These are phyloP conservation scores for Mycena chlorophos DNA, from an alignment of 768 basidiomycete genomes.

Conservation along the genomic window DNA sequence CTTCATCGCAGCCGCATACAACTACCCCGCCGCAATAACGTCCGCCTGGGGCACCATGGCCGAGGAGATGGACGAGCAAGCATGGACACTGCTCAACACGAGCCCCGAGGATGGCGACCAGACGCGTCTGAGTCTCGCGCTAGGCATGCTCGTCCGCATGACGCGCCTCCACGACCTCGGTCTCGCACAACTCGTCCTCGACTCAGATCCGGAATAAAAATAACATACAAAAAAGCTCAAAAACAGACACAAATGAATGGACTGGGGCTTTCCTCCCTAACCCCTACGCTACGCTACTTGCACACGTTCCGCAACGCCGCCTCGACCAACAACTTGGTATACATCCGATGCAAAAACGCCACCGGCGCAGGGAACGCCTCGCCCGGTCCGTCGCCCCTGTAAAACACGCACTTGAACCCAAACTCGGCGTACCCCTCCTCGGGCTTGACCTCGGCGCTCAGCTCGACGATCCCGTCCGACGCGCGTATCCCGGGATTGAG, in stretches of 20 bases:
- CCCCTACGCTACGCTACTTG: constrained; percentile 8
- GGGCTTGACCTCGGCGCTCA: constrained; percentile 19
- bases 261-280: constrained; percentile 13
- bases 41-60: constrained; percentile 68
- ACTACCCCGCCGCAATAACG: constrained; percentile 62
- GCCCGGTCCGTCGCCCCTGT: constrained; percentile 14
- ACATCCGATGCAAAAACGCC: constrained; percentile 15
- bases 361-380: constrained; percentile 12
- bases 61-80: constrained; percentile 65
- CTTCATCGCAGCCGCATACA: constrained; percentile 70
- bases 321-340: constrained; percentile 22
- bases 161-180: constrained; percentile 73
- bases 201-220: not conserved
- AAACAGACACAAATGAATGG: too few relatives aligned
- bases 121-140: constrained; percentile 34
- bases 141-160: constrained; percentile 75
- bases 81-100: constrained; percentile 63
- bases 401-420: constrained; percentile 21
- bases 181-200: constrained; percentile 52
- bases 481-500: constrained; percentile 13
- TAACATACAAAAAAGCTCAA: too few relatives aligned
- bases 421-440: constrained; percentile 22
- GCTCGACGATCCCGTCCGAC: constrained; percentile 22
- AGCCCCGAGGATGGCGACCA: constrained; percentile 39
- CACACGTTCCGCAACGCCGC: constrained; percentile 13